Evolutionary conservation across 2,329 filamentous ascomycete species (phyloP).

Genomic region (Epichloe amarillans): DNA sequence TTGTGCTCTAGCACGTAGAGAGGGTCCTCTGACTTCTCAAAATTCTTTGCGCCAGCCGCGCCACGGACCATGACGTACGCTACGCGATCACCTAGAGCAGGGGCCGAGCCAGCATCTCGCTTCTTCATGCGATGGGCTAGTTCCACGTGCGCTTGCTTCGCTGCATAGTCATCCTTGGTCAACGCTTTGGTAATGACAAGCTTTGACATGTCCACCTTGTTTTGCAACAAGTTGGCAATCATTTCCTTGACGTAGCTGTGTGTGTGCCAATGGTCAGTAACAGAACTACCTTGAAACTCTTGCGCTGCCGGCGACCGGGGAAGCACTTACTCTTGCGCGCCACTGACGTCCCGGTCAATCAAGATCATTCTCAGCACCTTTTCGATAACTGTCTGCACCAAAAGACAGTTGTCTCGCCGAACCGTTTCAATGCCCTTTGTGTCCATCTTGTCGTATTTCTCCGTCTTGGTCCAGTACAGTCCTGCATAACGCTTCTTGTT

Average conservation of each 20-base stretch:
- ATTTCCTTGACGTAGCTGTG: conserved; percentile 86
- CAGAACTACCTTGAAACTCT: neutral
- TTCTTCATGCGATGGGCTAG: conserved; percentile 42
- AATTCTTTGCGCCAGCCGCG: conserved; percentile 79
- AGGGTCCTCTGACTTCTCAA: conserved; percentile 92
- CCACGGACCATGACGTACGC: conserved; percentile 97
- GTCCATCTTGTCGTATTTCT: conserved; percentile 99
- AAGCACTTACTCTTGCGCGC: conserved; percentile 71
- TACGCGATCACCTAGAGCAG: conserved; percentile 84
- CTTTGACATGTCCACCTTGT: conserved; percentile 98
- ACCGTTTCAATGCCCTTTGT: conserved; percentile 99
- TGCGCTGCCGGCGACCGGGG: neutral
- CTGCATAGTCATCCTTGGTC: conserved; percentile 77
- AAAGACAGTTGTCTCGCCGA: conserved; percentile 83
- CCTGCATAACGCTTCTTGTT: conserved; percentile 99
- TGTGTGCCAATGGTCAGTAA: conserved; percentile 1
- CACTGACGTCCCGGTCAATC: conserved; percentile 81
- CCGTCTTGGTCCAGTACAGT: conserved; percentile 89
- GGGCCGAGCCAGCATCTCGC: conserved; percentile 87
- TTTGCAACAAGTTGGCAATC: conserved; percentile 88
- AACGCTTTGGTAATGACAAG: conserved; percentile 97
- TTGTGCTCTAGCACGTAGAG: conserved; percentile 97
- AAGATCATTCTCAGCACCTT: conserved; percentile 91
- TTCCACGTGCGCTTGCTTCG: conserved; percentile 34
- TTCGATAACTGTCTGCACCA: conserved; percentile 96